Evolutionary conservation across 768 basidiomycete genomes (phyloP), one percentile per base, ranked within the genome.

Genomic region (Antrodiella citrinella): DNA sequence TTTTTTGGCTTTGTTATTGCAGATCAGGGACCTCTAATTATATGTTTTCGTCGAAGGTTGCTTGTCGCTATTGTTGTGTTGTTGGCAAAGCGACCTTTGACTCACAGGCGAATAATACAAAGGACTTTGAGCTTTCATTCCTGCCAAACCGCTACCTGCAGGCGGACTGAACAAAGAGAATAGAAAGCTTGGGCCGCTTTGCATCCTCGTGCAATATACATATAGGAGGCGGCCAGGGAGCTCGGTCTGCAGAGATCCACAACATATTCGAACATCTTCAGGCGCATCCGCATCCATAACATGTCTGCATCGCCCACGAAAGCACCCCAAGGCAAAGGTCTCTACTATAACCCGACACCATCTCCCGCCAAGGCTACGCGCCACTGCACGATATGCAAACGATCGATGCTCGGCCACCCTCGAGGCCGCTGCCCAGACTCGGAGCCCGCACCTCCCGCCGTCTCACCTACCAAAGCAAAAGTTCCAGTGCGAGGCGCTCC

Each of bases 391-490:
- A 46, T 49, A 57, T 84, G 82, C 62, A 67, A 70, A 48, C 73
- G 73, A 20, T 77, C 79, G 0, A 69, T 72, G 48, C 69, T 67
- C 21, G 81, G 81, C 0, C 82, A 84, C 58, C 82, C 82, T 15
- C 78, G 81, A 42, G 76, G 77, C 0, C 80, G 81, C 9, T 83
- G 82, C 57, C 79, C 80, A 0, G 72, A 65, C 50, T 4, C 15
- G 20, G n/a, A 35, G 5, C 7, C 21, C 21, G 7, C 30, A 15
- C 30, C 30, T 35, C n/a, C n/a, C n/a, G n/a, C n/a, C n/a, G n/a
- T n/a, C n/a, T 35, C 30, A 7, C 30, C 30, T 35, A 15, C 30
- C 30, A 35, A 15, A 35, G 15, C 30, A 35, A 35, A 35, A 15
- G 15, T 15, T 35, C 30, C 30, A 15, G 7, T 35, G 7, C 30